Conservation (phyloP, 2,329 filamentous ascomycete species). For the Penicillium hesseltinei region DNA sequence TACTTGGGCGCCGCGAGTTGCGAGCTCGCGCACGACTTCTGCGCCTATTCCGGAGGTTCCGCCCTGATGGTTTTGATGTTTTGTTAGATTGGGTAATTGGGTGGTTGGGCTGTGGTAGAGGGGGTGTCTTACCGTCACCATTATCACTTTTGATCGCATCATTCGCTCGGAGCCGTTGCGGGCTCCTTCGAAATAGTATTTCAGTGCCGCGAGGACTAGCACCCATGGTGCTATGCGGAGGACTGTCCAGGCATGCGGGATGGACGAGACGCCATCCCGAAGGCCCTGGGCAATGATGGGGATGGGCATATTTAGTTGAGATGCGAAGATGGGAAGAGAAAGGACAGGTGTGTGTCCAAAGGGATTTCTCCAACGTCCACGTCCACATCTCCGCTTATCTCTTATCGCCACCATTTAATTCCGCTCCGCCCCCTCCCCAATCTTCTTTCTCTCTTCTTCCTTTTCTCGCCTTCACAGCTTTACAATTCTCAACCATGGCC, state of each 20-base stretch:
- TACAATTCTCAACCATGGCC: constrained; percentile 22
- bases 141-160: constrained; percentile 90
- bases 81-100: constrained; percentile 14
- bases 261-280: constrained; percentile 53
- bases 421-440: background rate
- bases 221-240: constrained; percentile 55
- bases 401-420: constrained; percentile 15
- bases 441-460: background rate
- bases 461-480: background rate
- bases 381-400: constrained; percentile 16
- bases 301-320: constrained; percentile 56
- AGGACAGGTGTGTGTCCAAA: constrained; percentile 4
- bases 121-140: constrained; percentile 68
- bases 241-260: constrained; percentile 54
- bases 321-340: constrained; percentile 8
- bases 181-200: constrained; percentile 75
- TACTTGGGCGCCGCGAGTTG: constrained; percentile 80
- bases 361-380: constrained; percentile 6
- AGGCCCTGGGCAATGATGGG: constrained; percentile 56
- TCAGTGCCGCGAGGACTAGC: constrained; percentile 57
- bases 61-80: constrained; percentile 50
- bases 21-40: constrained; percentile 70
- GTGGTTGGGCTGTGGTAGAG: background rate
- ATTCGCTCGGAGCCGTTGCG: constrained; percentile 72
- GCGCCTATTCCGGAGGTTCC: constrained; percentile 93